These are phyloP conservation scores for Penicillium verrucosum DNA, from an alignment of 2,329 filamentous ascomycete genomes.

Conservation along the genomic window DNA sequence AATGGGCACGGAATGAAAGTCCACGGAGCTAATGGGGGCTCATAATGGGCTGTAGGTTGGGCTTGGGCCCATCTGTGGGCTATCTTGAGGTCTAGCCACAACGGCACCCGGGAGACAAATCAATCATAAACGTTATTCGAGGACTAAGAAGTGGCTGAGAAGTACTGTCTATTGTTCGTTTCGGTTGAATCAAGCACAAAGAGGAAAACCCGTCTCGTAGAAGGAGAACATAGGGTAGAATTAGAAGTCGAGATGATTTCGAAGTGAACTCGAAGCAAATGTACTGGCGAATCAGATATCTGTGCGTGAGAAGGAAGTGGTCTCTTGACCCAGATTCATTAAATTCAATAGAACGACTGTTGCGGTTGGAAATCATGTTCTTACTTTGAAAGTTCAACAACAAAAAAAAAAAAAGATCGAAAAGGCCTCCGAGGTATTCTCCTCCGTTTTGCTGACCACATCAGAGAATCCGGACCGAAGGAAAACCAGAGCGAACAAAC, in stretches of 20 bases:
- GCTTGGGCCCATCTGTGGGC: too few relatives aligned
- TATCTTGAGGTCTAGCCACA: background rate
- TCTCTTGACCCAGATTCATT: background rate
- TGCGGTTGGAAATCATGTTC: background rate
- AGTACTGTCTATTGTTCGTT: background rate
- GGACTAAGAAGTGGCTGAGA: background rate
- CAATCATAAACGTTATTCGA: background rate
- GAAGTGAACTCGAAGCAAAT: background rate
- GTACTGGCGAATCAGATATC: background rate
- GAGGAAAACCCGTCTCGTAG: too few relatives aligned
- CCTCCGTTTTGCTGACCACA: background rate
- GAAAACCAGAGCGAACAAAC: background rate
- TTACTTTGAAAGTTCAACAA: background rate
- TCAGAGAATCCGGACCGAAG: background rate
- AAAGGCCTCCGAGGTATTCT: background rate
- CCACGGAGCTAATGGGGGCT: too few relatives aligned
- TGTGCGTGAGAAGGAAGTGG: background rate
- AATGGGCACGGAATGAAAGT: too few relatives aligned
- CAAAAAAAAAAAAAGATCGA: background rate
- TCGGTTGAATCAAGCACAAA: background rate
- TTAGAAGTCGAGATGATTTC: background rate
- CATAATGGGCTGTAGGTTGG: too few relatives aligned
- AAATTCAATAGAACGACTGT: background rate
- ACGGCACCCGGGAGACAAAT: background rate
- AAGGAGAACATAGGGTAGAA: background rate